Percentiles rank a stretch among this genome's conserved stretches.
Evolutionary conservation across 495 filamentous ascomycete species (phyloP).

Genomic region (Penicillium ochrochloron): DNA sequence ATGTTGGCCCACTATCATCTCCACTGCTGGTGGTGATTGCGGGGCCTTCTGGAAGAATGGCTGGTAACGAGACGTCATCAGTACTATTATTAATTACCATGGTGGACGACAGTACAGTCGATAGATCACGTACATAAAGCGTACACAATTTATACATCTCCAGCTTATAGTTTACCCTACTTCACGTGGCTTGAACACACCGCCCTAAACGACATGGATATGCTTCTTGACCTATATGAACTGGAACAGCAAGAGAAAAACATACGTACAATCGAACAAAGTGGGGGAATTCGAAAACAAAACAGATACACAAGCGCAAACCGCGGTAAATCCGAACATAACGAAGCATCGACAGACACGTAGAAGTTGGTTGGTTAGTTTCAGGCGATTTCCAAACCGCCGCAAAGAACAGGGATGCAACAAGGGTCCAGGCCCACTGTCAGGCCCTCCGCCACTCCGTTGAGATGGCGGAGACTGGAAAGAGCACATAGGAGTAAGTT

Average conservation of each 20-base stretch:
- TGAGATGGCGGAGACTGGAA: slow-evolving; percentile 1
- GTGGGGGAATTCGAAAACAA: slow-evolving; percentile 14
- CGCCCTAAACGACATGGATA: neutral
- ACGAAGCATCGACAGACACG: neutral
- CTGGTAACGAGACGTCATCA: neutral
- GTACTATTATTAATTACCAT: neutral
- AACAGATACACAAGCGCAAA: slow-evolving; percentile 11
- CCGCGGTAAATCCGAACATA: slow-evolving; percentile 15
- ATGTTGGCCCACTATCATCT: neutral
- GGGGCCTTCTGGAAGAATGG: slow-evolving; percentile 16
- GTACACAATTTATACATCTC: neutral
- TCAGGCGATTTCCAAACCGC: slow-evolving; percentile 15
- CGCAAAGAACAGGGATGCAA: neutral
- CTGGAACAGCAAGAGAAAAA: neutral
- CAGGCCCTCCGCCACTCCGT: slow-evolving; percentile 1
- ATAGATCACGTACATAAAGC: neutral
- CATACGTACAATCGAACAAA: slow-evolving; percentile 9
- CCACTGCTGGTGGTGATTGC: neutral
- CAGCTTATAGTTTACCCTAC: neutral
- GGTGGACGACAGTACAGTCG: neutral
- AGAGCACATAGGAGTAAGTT: neutral
- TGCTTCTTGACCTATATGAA: slow-evolving; percentile 1
- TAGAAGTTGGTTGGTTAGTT: slow-evolving; percentile 3
- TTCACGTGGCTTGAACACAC: neutral
- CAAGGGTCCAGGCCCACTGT: neutral